A percentile compares a stretch with the other conserved stretches of the same genome.
phyloP scores from a whole-genome alignment of 1,139 yeast genomes.

The Pichia sp. region DNA sequence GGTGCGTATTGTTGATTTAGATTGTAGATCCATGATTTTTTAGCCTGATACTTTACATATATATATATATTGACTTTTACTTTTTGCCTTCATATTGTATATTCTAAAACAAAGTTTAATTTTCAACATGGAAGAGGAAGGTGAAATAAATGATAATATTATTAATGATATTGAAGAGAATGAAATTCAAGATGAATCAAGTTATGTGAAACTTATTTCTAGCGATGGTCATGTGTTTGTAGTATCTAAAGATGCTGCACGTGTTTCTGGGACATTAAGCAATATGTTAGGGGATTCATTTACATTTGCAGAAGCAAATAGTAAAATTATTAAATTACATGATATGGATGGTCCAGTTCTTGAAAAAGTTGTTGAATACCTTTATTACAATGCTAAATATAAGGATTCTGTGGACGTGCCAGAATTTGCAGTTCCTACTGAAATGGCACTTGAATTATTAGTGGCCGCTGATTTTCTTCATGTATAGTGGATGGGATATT shows the following conservation, averaged over 20 bases:
- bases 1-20: too few relatives aligned
- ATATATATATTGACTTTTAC: too few relatives aligned
- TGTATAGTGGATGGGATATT: conserved; percentile 30
- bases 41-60: too few relatives aligned
- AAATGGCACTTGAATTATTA: conserved; percentile 81
- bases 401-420: conserved; percentile 62
- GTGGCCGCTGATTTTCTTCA: conserved; percentile 91
- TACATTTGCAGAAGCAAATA: conserved; percentile 36
- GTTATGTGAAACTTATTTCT: conserved; percentile 59
- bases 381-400: conserved; percentile 71
- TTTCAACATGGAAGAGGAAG: neutral
- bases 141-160: neutral
- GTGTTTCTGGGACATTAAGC: conserved; percentile 73
- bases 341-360: conserved; percentile 52
- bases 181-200: neutral
- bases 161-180: neutral
- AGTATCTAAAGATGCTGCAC: conserved; percentile 71
- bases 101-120: too few relatives aligned
- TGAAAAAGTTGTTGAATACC: conserved; percentile 79
- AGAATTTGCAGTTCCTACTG: conserved; percentile 88
- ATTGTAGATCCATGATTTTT: too few relatives aligned
- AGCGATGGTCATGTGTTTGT: conserved; percentile 65
- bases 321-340: conserved; percentile 33
- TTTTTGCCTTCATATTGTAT: too few relatives aligned
- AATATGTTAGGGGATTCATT: conserved; percentile 45